Evolutionary conservation across 768 basidiomycete species (phyloP).

Genomic region (Amanita pseudoporphyria): DNA sequence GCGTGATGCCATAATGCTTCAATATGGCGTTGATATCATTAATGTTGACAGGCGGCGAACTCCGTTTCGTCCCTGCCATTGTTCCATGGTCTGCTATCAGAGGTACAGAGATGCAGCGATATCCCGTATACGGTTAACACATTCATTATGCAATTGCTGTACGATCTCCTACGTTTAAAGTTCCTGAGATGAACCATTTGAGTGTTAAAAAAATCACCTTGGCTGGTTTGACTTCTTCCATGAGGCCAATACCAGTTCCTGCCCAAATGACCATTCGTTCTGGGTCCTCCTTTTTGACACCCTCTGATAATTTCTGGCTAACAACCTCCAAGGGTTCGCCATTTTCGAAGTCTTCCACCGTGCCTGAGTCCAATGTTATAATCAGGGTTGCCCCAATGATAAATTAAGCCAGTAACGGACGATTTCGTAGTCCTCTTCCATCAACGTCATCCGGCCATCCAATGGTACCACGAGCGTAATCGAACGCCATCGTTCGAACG

Average conservation of each 20-base stretch:
- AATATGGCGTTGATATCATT: no score
- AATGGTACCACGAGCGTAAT: slow-evolving; percentile 42
- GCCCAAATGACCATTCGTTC: slow-evolving; percentile 57
- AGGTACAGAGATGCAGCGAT: not conserved
- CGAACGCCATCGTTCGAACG: slow-evolving; percentile 55
- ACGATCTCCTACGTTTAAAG: slow-evolving; percentile 39
- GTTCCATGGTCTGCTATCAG: slow-evolving; percentile 6
- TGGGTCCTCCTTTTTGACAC: slow-evolving; percentile 32
- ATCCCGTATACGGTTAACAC: slow-evolving; percentile 22
- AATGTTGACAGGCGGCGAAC: no score
- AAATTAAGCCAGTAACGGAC: slow-evolving; percentile 18
- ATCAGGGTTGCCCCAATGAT: not conserved
- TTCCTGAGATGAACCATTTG: not conserved
- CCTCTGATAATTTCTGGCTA: slow-evolving; percentile 36
- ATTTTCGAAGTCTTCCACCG: slow-evolving; percentile 45
- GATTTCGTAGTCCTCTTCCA: slow-evolving; percentile 50
- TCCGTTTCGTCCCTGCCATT: not conserved
- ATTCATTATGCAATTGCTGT: slow-evolving; percentile 40
- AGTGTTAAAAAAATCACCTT: slow-evolving; percentile 19
- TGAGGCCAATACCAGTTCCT: slow-evolving; percentile 52
- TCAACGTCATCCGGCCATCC: slow-evolving; percentile 56
- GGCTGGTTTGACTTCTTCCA: slow-evolving; percentile 33
- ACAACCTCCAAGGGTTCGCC: slow-evolving; percentile 35
- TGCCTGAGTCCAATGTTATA: slow-evolving; percentile 25
- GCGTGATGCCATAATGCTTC: no score